Base-by-base conservation (phyloP, 495 filamentous ascomycete genomes). In the Hypoxylon crocopeplum region DNA sequence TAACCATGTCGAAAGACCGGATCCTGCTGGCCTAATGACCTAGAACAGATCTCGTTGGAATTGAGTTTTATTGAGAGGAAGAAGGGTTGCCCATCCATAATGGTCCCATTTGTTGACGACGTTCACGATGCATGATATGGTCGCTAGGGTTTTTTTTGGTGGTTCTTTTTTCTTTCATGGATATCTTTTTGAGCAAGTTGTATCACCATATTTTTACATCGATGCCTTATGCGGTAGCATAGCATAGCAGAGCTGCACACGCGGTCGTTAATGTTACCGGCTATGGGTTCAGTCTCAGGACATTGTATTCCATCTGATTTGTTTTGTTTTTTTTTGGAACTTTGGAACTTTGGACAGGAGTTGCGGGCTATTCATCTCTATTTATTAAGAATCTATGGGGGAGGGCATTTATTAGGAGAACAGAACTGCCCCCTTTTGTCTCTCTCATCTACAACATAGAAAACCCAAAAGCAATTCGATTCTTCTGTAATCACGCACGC, bases 1-100 rank as follows among this genome's bases (percentile, higher is more conserved):
- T 21, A 73, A 72, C 34, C 77, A 77, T 61, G 75, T 81, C 33
- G 78, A 76, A n/a, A n/a, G n/a, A 56, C 64, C 71, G 16, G 75
- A 62, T 17, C 49, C 63, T 1, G 25, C 20, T n/a, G 40, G 22
- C 13, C 13, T 53, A 15, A 40, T 29, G 27, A 38, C 41, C 1
- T 63, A 51, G 41, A n/a, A n/a, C n/a, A n/a, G n/a, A n/a, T n/a
- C n/a, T n/a, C n/a, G n/a, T n/a, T n/a, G n/a, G n/a, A n/a, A n/a
- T n/a, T n/a, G n/a, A n/a, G n/a, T n/a, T n/a, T n/a, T n/a, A n/a
- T n/a, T n/a, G n/a, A n/a, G n/a, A n/a, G n/a, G n/a, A n/a, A n/a
- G n/a, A n/a, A n/a, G n/a, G n/a, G n/a, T n/a, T n/a, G n/a, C n/a
- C n/a, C n/a, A n/a, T n/a, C n/a, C n/a, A n/a, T n/a, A n/a, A 3